A percentile compares a stretch with the other conserved stretches of the same genome.
Conservation (phyloP, 2,329 filamentous ascomycete genomes). For the Aspergillus japonicus region DNA sequence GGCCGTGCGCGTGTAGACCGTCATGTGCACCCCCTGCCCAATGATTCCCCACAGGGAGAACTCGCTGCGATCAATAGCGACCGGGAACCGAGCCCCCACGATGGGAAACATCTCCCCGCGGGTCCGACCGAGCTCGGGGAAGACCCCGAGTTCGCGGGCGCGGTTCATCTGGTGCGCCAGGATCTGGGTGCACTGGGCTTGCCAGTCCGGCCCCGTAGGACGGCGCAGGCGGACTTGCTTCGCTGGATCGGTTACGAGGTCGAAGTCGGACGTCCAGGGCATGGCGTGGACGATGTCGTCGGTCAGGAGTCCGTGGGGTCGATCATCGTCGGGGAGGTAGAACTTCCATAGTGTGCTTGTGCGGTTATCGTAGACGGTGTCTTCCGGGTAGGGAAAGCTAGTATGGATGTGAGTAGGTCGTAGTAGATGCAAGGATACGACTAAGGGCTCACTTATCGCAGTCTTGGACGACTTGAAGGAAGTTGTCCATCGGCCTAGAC, state of each 20-base stretch:
- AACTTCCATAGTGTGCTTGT: conserved; percentile 10
- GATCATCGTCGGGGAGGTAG: conserved; percentile 10
- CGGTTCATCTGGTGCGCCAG: conserved; percentile 4
- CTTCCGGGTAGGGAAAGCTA: conserved; percentile 9
- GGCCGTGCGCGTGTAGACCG: conserved; percentile 2
- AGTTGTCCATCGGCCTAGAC: too few species aligned
- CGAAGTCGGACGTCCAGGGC: conserved; percentile 14
- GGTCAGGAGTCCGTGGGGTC: conserved; percentile 9
- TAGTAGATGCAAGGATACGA: not conserved
- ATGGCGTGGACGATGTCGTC: conserved; percentile 6
- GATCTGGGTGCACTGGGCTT: conserved; percentile 4
- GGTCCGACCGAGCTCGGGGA: conserved; percentile 3
- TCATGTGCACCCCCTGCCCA: conserved; percentile 12
- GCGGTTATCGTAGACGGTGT: not conserved
- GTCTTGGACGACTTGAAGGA: not conserved
- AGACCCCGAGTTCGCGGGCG: conserved; percentile 1
- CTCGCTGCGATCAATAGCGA: conserved; percentile 8
- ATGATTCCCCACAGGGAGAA: conserved; percentile 10
- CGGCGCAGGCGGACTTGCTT: conserved; percentile 9
- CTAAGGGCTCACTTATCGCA: not conserved
- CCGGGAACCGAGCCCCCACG: conserved; percentile 6
- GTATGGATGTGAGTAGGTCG: not conserved
- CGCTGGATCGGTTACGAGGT: not conserved
- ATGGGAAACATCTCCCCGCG: conserved; percentile 9
- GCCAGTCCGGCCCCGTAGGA: not conserved